Base-by-base conservation (phyloP, 164 flowering plant genomes). In the Santalum album region DNA sequence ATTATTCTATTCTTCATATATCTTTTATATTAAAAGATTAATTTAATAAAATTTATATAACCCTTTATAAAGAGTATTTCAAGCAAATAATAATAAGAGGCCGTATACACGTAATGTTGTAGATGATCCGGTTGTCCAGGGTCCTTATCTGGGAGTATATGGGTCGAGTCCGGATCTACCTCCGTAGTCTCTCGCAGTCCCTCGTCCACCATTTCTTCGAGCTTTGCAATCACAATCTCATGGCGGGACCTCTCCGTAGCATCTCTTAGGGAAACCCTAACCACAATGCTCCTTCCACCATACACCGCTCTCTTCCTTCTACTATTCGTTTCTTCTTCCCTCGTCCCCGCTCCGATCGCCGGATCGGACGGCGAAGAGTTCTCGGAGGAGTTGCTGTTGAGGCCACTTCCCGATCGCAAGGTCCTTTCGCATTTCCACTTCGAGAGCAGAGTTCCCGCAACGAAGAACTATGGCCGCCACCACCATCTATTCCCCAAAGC, bases 401-500 rank as follows among this genome's bases (percentile, higher is more conserved):
- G 65, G 58, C 96, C 98, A 21, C 71, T 92, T 59, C 85, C 96
- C 2, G 96, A 89, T 83, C 89, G 88, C 18, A 92, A 89, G 67
- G 82, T 85, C 19, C 65, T 92, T 23, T 79, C 95, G 12, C 96
- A 92, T 69, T 92, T 92, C 66, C 85, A 80, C 63, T 89, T 92
- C 68, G 71, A 80, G 12, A 81, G 64, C 65, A 70, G 56, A 61
- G 78, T 74, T 58, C 91, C 90, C 32, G 74, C 75, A 1, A 62
- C 87, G 1, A 25, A 52, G 12, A 59, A 52, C 35, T 58, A 80
- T 73, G 96, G 91, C 65, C 80, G 47, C 61, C 98, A 87, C 59
- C 87, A 84, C 68, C 78, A 62, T 42, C 81, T 92, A 70, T 89
- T 89, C 67, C 99, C 99, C 46, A 92, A 92, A 63, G 76, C 96